Percentiles rank a stretch among this genome's conserved stretches.
phyloP scores from a whole-genome alignment of 371 early-diverging fungal species.

The Umbelopsis sp. region DNA sequence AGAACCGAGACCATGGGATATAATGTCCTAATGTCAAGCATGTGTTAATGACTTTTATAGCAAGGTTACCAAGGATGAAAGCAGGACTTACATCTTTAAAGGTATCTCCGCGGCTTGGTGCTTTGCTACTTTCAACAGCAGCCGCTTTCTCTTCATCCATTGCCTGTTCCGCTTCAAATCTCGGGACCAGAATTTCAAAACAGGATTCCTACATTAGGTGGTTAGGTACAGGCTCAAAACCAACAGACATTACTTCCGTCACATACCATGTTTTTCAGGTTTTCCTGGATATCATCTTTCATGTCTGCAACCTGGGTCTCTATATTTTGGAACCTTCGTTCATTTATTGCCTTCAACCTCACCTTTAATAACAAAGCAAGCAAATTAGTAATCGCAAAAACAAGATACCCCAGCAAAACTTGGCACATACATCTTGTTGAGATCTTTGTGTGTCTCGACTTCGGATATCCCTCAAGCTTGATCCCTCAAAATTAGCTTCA shows the following conservation, averaged over 20 bases:
- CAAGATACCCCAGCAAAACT: neutral
- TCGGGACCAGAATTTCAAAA: constrained; percentile 64
- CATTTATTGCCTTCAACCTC: constrained; percentile 41
- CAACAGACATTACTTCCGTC: neutral
- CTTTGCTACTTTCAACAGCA: neutral
- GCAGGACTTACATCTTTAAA: neutral
- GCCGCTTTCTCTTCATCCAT: constrained; percentile 27
- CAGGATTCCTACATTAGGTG: constrained; percentile 39
- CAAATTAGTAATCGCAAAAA: neutral
- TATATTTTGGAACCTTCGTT: constrained; percentile 45
- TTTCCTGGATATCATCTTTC: constrained; percentile 52
- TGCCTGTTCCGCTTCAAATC: constrained; percentile 32
- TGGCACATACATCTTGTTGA: constrained; percentile 6
- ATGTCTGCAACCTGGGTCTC: constrained; percentile 46
- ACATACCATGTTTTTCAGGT: constrained; percentile 53
- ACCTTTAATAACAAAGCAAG: constrained; percentile 22
- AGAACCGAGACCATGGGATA: constrained; percentile 63
- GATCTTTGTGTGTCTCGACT: constrained; percentile 20
- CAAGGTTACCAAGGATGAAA: neutral
- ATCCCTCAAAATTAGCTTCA: constrained; percentile 39
- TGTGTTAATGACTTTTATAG: neutral
- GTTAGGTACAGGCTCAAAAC: neutral
- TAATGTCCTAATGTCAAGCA: constrained; percentile 29
- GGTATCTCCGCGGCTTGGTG: constrained; percentile 27
- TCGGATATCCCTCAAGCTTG: constrained; percentile 25